Percentiles rank a stretch among this genome's conserved stretches.
These are phyloP conservation scores for Hansenula lynferdii DNA, from an alignment of 1,139 yeast genomes.

Conservation along the genomic window DNA sequence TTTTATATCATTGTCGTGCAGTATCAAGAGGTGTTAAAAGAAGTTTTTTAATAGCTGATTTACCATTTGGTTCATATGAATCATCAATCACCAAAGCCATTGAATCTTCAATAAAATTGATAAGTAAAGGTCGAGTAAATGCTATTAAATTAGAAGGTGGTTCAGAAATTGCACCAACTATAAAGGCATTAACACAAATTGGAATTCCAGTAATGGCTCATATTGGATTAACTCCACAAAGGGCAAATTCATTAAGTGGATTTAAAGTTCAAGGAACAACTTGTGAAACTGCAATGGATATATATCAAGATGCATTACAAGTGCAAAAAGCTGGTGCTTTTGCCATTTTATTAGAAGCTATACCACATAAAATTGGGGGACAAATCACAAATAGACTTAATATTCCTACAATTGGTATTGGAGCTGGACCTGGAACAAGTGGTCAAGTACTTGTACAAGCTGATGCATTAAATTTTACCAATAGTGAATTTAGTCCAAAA, in stretches of 20 bases:
- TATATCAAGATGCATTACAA: slow-evolving; percentile 63
- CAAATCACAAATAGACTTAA: slow-evolving; percentile 52
- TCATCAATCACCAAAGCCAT: slow-evolving; percentile 59
- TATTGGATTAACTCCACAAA: slow-evolving; percentile 89
- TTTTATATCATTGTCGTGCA: slow-evolving; percentile 69
- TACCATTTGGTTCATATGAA: slow-evolving; percentile 89
- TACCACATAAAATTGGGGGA: slow-evolving; percentile 69
- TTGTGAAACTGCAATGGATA: slow-evolving; percentile 49
- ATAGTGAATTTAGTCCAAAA: slow-evolving; percentile 55
- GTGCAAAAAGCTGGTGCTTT: slow-evolving; percentile 79
- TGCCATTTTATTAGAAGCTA: slow-evolving; percentile 73
- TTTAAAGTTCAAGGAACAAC: slow-evolving; percentile 78
- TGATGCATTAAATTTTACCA: slow-evolving; percentile 71
- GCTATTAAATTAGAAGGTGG: slow-evolving; percentile 92
- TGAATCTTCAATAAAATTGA: slow-evolving; percentile 53
- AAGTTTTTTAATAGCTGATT: slow-evolving; percentile 76
- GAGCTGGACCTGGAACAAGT: slow-evolving; percentile 81
- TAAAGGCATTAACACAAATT: slow-evolving; percentile 46
- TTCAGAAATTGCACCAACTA: slow-evolving; percentile 41
- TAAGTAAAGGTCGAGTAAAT: slow-evolving; percentile 60
- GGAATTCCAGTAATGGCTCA: slow-evolving; percentile 95
- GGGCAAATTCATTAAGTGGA: slow-evolving; percentile 76
- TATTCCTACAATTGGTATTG: slow-evolving; percentile 92
- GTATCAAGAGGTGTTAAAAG: slow-evolving; percentile 65
- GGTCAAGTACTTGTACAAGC: slow-evolving; percentile 91